Base-by-base conservation (phyloP, 2,329 filamentous ascomycete genomes). In the Penicillium sp. region DNA sequence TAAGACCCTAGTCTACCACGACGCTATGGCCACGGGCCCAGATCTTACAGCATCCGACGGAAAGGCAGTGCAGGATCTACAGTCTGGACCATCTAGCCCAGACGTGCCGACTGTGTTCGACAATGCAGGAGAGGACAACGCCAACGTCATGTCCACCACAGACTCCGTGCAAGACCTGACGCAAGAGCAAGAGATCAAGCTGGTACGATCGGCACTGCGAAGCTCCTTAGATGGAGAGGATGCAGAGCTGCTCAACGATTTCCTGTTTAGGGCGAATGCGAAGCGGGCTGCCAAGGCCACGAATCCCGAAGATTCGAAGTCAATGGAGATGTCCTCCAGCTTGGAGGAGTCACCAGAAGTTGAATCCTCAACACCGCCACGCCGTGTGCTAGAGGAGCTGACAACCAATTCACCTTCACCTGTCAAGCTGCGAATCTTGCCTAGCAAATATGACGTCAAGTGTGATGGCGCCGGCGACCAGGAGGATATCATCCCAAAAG, bases 391-490 rank as follows among this genome's bases (percentile, higher is more conserved):
- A 17, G 72, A 74, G 52, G 66, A 68, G 37, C 59, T 75, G 41
- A 72, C 75, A 53, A 63, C 67, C 40, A 77, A 76, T 48, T 75
- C 74, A 8, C 70, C 74, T 19, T 73, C 72, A 1, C 73, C 73
- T 10, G 61, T 68, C 50, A 75, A 73, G 53, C 25, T 56, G 22
- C 61, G 62, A 9, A 16, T 58, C 11, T 70, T 70, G 5, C 68
- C 68, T 8, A 61, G 57, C n/a, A 75, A 75, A 57, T 28, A 47
- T 22, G 55, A 57, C 43, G 30, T 56, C 12, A 46, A 58, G 9
- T 47, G 28, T n/a, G 51, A 53, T 19, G 52, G 31, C 2, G 58
- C 62, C 36, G 54, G 58, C 36, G 33, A 51, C 7, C 44, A 49
- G 26, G 59, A 64, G 25, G 54, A 60, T 16, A 53, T 57, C 16